A percentile compares a stretch with the other conserved stretches of the same genome.
These are phyloP conservation scores for Aureobasidium sp. DNA, from an alignment of 2,329 filamentous ascomycete genomes.

Conservation along the genomic window DNA sequence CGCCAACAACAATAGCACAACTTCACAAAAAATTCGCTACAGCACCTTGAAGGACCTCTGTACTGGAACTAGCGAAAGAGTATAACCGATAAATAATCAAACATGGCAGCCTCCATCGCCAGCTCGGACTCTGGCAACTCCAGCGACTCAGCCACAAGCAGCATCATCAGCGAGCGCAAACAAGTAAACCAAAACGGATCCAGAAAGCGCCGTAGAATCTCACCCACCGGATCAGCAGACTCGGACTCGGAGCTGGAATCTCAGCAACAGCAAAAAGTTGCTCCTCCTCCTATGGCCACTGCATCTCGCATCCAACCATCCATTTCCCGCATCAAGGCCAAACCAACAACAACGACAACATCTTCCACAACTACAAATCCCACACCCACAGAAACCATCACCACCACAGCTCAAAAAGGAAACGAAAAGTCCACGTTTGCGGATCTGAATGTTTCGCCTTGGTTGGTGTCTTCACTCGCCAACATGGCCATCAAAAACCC, in stretches of 20 bases:
- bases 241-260: background rate
- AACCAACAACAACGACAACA: conserved; percentile 1
- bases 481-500: conserved; percentile 77
- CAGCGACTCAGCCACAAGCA: background rate
- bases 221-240: conserved; percentile 14
- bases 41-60: too few relatives aligned
- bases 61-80: background rate
- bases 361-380: background rate
- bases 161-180: background rate
- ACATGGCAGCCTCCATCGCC: background rate
- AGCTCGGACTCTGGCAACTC: conserved; percentile 5
- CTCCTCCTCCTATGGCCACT: background rate
- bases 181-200: conserved; percentile 17
- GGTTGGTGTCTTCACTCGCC: conserved; percentile 74
- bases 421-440: conserved; percentile 25
- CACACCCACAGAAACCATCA: conserved; percentile 16
- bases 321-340: conserved; percentile 21
- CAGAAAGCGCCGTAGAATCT: conserved; percentile 20
- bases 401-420: conserved; percentile 22
- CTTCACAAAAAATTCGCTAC: background rate
- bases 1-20: background rate
- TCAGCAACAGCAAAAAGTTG: background rate
- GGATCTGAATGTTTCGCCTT: conserved; percentile 36
- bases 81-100: background rate
- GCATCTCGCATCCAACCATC: conserved; percentile 12